Evolutionary conservation across 163 green algal species (phyloP).

Genomic region (Picocystis sp.): DNA sequence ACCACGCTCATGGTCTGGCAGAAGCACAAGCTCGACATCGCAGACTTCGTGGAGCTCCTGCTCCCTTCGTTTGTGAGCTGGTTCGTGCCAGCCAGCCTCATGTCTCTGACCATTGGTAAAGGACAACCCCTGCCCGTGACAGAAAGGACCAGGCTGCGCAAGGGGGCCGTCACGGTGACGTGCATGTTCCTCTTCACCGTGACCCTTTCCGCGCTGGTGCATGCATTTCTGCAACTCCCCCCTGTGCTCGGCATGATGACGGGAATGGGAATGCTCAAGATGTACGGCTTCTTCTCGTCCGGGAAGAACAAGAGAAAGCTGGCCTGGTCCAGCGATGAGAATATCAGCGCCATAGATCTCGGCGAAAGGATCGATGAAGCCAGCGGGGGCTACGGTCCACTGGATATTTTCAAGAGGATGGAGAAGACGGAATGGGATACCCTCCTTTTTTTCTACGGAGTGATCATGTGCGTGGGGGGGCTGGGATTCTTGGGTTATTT

Average conservation of each 20-base stretch:
- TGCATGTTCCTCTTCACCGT: constrained; percentile 15
- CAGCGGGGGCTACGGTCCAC: neutral
- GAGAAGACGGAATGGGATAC: constrained; percentile 16
- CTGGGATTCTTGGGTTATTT: constrained; percentile 15
- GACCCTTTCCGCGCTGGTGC: constrained; percentile 11
- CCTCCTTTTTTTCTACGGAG: constrained; percentile 22
- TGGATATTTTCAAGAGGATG: constrained; percentile 3
- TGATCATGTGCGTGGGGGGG: constrained; percentile 16
- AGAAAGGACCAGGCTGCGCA: constrained; percentile 1
- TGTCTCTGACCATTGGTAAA: constrained; percentile 4
- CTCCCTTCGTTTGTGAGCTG: constrained; percentile 17
- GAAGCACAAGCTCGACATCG: constrained; percentile 15
- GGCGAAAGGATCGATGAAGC: constrained; percentile 9
- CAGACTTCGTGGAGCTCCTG: constrained; percentile 12
- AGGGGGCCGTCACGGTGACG: constrained; percentile 10
- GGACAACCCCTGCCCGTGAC: neutral
- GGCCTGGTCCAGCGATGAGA: constrained; percentile 4
- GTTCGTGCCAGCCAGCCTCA: constrained; percentile 15
- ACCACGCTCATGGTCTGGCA: constrained; percentile 21
- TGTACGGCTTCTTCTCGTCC: constrained; percentile 10
- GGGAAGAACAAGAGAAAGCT: neutral
- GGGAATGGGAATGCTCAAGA: constrained; percentile 15
- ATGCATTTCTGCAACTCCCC: constrained; percentile 13
- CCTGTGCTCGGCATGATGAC: constrained; percentile 21
- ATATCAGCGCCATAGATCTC: constrained; percentile 3